These are phyloP conservation scores for Hyphopichia pseudoburtonii DNA, from an alignment of 1,139 yeast species.

Conservation along the genomic window DNA sequence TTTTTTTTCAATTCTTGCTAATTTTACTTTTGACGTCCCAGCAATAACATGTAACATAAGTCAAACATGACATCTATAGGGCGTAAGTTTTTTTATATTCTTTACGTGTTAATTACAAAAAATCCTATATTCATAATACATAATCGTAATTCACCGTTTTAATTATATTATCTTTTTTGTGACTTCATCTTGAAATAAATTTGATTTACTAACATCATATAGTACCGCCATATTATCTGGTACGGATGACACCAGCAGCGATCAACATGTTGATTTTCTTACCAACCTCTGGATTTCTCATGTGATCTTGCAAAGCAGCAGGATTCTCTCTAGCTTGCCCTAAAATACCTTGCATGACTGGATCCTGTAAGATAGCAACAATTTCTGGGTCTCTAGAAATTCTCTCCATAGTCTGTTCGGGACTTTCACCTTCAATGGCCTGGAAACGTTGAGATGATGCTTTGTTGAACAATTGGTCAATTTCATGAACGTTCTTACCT, in stretches of 20 bases:
- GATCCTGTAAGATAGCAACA: conserved; percentile 86
- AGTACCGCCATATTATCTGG: conserved; percentile 74
- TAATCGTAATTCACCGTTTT: no score
- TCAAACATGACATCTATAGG: no score
- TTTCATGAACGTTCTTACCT: conserved; percentile 67
- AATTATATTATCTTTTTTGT: no score
- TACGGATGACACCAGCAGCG: conserved; percentile 96
- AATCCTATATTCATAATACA: no score
- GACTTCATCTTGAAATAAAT: no score
- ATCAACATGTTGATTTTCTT: conserved; percentile 86
- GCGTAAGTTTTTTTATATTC: no score
- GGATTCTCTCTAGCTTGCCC: conserved; percentile 95
- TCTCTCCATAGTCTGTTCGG: conserved; percentile 92
- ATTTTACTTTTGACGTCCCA: no score
- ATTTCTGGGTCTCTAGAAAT: conserved; percentile 93
- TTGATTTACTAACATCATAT: no score
- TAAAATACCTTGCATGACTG: conserved; percentile 94
- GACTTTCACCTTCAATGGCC: conserved; percentile 85
- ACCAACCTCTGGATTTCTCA: conserved; percentile 93
- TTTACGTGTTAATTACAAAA: no score
- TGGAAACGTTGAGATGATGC: conserved; percentile 80
- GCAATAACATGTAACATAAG: no score
- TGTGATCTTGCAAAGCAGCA: conserved; percentile 95
- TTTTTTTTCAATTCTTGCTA: no score
- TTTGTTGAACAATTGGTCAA: conserved; percentile 77